Evolutionary conservation across 257 asterid genomes (phyloP), one percentile per base, ranked within the genome.

Genomic region (Orobanche coerulescens): DNA sequence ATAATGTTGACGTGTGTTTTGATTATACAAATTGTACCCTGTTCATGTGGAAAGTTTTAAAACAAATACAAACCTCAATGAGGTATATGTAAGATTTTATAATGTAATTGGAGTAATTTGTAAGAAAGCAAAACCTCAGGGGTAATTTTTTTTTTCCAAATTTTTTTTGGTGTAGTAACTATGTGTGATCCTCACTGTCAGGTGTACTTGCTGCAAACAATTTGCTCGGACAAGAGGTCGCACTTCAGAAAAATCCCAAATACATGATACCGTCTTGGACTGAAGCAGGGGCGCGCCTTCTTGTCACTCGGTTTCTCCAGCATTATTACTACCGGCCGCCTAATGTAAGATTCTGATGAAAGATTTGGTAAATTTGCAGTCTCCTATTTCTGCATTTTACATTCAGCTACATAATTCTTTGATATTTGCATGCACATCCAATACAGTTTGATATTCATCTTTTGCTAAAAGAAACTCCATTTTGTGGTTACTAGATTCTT

Each of bases 281-380:
- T 46, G 87, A 89, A 82, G 66, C 86, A 13, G 94, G 89, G 68
- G 96, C 94, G 0, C 84, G 84, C 3, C 15, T 76, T 68, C 71
- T 86, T 16, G 82, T 86, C 47, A 71, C 76, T 19, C 70, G 84
- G 66, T 89, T 89, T 59, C 78, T 89, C 16, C 60, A 58, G 49
- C 75, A 65, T 82, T 48, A 80, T 86, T 9, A 42, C 70, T 33
- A 73, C 84, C 0, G 96, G 94, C 43, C 64, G 81, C 64, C 71
- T 89, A 66, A 81, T 73, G 96, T 88, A 71, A 81, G 92, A 56
- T 44, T 68, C 54, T 28, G 20, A 1, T 6, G 5, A 20, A 12
- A 0, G 23, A 43, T 46, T 10, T 18, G 23, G 5, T 5, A 26
- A 5, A 26, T 31, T 31, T 31, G 9, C 37, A 4, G 37, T 4